phyloP scores from a whole-genome alignment of 805 yeast genomes.

The Lipomyces sp. region DNA sequence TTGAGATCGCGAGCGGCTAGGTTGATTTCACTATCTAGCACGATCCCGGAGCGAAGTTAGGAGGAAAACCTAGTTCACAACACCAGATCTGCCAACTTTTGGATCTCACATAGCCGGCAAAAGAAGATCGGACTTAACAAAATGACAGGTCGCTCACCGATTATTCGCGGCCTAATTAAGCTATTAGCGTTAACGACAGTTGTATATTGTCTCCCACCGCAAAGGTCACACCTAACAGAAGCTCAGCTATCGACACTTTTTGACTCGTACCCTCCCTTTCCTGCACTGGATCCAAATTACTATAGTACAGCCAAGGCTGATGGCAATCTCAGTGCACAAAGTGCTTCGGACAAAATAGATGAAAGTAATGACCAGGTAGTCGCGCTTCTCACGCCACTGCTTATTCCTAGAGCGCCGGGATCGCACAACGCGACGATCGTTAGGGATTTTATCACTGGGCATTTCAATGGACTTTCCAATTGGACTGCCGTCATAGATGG shows the following conservation, averaged over 20 bases:
- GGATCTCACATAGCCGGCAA: too few relatives aligned
- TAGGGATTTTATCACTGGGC: conserved; percentile 47
- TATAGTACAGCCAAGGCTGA: neutral
- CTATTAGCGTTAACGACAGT: neutral
- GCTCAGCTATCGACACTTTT: conserved; percentile 16
- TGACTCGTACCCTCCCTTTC: conserved; percentile 25
- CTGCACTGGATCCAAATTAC: conserved; percentile 27
- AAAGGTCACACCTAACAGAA: conserved; percentile 17
- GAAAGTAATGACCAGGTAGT: conserved; percentile 3
- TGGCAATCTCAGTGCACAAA: neutral
- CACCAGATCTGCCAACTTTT: too few relatives aligned
- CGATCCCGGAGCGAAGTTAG: too few relatives aligned
- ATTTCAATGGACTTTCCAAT: conserved; percentile 44
- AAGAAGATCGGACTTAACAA: neutral
- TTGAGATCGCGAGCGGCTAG: too few relatives aligned
- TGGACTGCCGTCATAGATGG: conserved; percentile 43
- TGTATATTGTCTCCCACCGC: conserved; percentile 5
- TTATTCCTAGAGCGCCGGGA: conserved; percentile 51
- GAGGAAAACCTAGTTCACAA: too few relatives aligned
- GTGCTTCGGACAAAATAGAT: neutral
- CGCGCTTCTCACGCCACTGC: conserved; percentile 41
- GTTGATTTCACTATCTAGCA: too few relatives aligned
- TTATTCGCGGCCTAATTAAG: neutral
- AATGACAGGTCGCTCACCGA: neutral
- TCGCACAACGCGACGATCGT: conserved; percentile 49